phyloP scores from a whole-genome alignment of 2,329 filamentous ascomycete species.

The Phyllachora maydis region DNA sequence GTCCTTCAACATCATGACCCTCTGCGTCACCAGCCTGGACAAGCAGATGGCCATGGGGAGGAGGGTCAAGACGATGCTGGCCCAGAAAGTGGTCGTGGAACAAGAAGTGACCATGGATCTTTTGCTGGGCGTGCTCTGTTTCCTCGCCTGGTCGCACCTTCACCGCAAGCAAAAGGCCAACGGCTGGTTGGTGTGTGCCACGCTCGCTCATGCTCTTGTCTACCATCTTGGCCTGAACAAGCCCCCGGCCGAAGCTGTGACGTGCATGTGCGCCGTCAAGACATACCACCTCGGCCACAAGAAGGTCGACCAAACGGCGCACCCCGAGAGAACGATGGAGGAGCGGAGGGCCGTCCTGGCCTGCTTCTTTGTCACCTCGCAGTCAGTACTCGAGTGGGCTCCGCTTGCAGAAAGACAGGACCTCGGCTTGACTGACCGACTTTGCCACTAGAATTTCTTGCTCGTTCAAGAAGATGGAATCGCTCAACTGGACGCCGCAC shows the following conservation, averaged over 20 bases:
- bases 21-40: constrained; percentile 18
- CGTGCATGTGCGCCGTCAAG: constrained; percentile 12
- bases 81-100: constrained; percentile 22
- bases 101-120: constrained; percentile 29
- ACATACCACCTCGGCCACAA: too few relatives aligned
- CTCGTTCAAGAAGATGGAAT: constrained; percentile 22
- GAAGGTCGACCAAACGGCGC: too few relatives aligned
- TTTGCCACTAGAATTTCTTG: constrained; percentile 6
- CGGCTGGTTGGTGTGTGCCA: constrained; percentile 19
- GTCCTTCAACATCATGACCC: constrained; percentile 26
- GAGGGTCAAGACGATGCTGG: constrained; percentile 19
- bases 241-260: constrained; percentile 13
- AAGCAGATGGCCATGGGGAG: constrained; percentile 18
- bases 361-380: constrained; percentile 19
- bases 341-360: constrained; percentile 26
- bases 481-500: constrained; percentile 33
- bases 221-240: constrained; percentile 24
- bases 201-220: constrained; percentile 19
- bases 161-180: constrained; percentile 19
- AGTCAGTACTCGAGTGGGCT: constrained; percentile 16
- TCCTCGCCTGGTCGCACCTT: constrained; percentile 22
- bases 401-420: too few relatives aligned
- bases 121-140: constrained; percentile 23
- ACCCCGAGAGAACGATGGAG: constrained; percentile 27
- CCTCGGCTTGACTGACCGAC: constrained; percentile 1